These are phyloP conservation scores for Oidium heveae DNA, from an alignment of 2,329 filamentous ascomycete genomes.

Conservation along the genomic window DNA sequence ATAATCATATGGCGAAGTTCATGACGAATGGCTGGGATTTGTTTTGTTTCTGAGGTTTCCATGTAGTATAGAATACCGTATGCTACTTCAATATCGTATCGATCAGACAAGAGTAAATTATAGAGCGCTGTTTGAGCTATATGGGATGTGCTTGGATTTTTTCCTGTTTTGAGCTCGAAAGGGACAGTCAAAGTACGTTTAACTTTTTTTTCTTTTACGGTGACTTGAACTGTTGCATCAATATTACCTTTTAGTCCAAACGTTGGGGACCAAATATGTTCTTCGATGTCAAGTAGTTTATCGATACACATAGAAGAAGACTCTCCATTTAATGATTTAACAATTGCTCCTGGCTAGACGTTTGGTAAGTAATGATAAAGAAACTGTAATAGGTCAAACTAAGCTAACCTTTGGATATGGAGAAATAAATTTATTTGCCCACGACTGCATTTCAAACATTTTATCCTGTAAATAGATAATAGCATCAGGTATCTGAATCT, in stretches of 20 bases:
- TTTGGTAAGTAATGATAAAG: neutral
- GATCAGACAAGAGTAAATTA: slow-evolving; percentile 72
- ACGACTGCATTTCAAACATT: slow-evolving; percentile 54
- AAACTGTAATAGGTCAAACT: neutral
- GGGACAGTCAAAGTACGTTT: slow-evolving; percentile 56
- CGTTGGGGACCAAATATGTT: slow-evolving; percentile 95
- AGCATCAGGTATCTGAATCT: slow-evolving; percentile 46
- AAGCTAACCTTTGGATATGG: slow-evolving; percentile 36
- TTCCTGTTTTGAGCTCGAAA: slow-evolving; percentile 88
- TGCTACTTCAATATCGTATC: slow-evolving; percentile 77
- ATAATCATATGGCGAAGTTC: slow-evolving; percentile 94
- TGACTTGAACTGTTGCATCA: slow-evolving; percentile 82
- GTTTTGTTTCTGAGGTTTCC: slow-evolving; percentile 64
- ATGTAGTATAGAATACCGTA: slow-evolving; percentile 91
- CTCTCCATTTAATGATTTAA: slow-evolving; percentile 55
- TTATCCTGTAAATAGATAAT: slow-evolving; percentile 62
- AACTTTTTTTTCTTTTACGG: slow-evolving; percentile 44
- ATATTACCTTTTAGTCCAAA: slow-evolving; percentile 96
- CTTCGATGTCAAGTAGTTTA: slow-evolving; percentile 87
- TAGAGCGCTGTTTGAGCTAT: slow-evolving; percentile 88
- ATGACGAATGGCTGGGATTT: slow-evolving; percentile 62
- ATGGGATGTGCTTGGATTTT: slow-evolving; percentile 56
- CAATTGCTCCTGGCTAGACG: slow-evolving; percentile 35
- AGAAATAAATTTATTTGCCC: slow-evolving; percentile 63
- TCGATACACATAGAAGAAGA: slow-evolving; percentile 64